A percentile compares a stretch with the other conserved stretches of the same genome.
Evolutionary conservation across 176 grass and related monocot genomes (phyloP).

Genomic region (Carex kokanica): DNA sequence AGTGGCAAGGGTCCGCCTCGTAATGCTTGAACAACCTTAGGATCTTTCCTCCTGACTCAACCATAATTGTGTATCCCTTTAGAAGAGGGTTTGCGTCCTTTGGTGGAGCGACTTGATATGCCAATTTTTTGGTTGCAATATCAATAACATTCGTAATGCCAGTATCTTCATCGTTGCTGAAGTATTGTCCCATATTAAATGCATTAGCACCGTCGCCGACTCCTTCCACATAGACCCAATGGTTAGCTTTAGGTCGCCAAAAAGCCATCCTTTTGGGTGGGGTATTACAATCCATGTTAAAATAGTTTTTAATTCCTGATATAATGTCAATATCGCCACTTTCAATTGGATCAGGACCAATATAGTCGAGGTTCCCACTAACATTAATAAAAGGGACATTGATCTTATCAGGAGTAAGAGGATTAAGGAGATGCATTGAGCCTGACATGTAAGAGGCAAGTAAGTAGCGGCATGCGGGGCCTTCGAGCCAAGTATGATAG

Average conservation of each 20-base stretch:
- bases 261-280: background rate
- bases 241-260: background rate
- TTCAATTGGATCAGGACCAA: background rate
- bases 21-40: background rate
- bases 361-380: background rate
- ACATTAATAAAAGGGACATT: background rate
- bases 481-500: background rate
- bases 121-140: background rate
- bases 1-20: background rate
- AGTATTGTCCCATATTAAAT: background rate
- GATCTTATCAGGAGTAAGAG: background rate
- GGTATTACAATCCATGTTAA: background rate
- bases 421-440: background rate
- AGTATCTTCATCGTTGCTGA: background rate
- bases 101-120: background rate
- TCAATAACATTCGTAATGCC: background rate
- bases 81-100: background rate
- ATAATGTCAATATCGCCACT: background rate
- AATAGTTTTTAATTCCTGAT: too few species aligned
- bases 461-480: background rate
- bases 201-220: background rate
- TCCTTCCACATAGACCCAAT: background rate
- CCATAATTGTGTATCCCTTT: background rate
- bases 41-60: background rate
- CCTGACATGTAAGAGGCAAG: too few species aligned